phyloP scores from a whole-genome alignment of 345 rosid genomes.

The Hibiscus syriacus region DNA sequence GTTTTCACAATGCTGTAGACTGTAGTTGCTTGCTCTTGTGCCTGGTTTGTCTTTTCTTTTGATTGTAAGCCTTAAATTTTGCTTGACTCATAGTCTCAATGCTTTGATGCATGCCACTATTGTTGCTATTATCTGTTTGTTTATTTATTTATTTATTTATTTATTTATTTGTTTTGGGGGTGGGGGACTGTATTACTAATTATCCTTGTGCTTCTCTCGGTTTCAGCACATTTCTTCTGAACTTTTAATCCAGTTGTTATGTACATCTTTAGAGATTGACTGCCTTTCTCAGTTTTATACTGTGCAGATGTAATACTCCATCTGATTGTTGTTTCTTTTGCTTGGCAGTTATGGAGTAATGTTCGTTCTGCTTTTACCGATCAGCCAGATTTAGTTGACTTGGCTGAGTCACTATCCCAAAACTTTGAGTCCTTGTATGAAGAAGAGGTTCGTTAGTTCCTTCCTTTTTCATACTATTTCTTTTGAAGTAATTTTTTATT shows the following conservation, averaged over 20 bases:
- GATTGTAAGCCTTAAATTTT: background rate
- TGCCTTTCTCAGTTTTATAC: background rate
- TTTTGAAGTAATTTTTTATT: background rate
- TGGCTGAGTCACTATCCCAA: constrained; percentile 61
- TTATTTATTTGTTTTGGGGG: background rate
- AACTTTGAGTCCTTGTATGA: constrained; percentile 62
- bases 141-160: no score
- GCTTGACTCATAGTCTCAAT: background rate
- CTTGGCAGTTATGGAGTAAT: constrained; percentile 76
- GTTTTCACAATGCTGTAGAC: no score
- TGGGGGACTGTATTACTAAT: constrained; percentile 1
- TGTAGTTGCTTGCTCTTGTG: background rate
- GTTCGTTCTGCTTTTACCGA: constrained; percentile 54
- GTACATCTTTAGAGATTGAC: constrained; percentile 12
- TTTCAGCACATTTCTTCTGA: constrained; percentile 5
- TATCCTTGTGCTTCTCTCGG: background rate
- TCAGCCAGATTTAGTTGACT: constrained; percentile 66
- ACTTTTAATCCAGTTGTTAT: background rate
- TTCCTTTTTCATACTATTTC: constrained; percentile 9
- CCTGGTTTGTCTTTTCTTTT: no score
- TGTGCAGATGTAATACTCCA: background rate
- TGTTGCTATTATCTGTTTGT: background rate
- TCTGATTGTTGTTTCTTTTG: constrained; percentile 25
- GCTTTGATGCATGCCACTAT: background rate
- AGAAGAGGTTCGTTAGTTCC: constrained; percentile 53